Conservation (phyloP, 495 filamentous ascomycete genomes). For the Lophiostoma macrostomum region DNA sequence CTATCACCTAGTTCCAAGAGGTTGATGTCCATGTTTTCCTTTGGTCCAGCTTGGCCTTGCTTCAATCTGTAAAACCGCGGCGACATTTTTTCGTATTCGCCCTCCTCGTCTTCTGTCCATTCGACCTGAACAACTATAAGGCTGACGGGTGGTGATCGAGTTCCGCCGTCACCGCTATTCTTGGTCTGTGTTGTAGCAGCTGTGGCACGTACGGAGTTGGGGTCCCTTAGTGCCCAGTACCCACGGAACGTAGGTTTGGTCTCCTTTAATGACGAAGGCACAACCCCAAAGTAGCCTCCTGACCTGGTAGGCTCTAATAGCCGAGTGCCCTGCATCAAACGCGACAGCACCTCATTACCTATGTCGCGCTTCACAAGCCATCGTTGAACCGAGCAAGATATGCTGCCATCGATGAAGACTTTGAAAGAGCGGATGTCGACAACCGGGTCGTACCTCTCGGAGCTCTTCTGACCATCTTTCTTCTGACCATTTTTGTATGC, state of each 20-base stretch:
- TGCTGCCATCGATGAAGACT: too few relatives aligned
- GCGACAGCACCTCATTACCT: background rate
- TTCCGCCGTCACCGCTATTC: too few relatives aligned
- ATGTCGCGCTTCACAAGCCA: background rate
- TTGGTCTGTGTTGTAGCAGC: background rate
- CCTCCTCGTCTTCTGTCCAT: constrained; percentile 23
- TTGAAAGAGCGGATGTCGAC: too few relatives aligned
- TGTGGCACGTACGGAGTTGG: background rate
- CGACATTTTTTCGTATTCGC: constrained; percentile 13
- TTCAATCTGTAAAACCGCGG: constrained; percentile 12
- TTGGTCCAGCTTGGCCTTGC: background rate
- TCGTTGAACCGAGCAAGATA: too few relatives aligned
- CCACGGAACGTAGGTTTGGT: constrained; percentile 15
- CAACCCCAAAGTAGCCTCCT: background rate
- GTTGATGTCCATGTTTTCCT: constrained; percentile 18
- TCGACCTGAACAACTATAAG: constrained; percentile 21
- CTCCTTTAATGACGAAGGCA: constrained; percentile 7
- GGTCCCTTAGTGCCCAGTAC: constrained; percentile 14
- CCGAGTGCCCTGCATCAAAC: constrained; percentile 5
- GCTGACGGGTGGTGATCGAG: background rate
- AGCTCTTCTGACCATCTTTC: too few relatives aligned
- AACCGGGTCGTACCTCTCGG: too few relatives aligned
- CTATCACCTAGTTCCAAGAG: constrained; percentile 16
- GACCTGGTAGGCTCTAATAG: constrained; percentile 13
- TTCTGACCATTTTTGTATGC: too few relatives aligned